These are phyloP conservation scores for Cercospora berteroae DNA, from an alignment of 2,329 filamentous ascomycete genomes.

Conservation along the genomic window DNA sequence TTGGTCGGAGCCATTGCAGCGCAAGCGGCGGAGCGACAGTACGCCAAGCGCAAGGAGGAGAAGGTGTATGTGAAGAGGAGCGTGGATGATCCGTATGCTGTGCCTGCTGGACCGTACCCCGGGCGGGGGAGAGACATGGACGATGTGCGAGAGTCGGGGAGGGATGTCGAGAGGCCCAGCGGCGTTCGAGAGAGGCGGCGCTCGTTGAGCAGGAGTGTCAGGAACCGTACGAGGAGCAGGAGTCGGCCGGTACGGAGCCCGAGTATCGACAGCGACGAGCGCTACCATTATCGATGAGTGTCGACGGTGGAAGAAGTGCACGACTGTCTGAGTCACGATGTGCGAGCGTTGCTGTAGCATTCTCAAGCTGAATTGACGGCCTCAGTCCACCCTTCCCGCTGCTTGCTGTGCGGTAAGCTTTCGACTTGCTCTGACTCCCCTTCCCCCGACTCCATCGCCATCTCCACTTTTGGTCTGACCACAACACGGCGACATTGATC, in stretches of 20 bases:
- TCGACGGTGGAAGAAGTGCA: not conserved
- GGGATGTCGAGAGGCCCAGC: constrained; percentile 9
- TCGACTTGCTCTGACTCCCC: not conserved
- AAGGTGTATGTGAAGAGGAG: constrained; percentile 20
- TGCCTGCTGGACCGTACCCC: constrained; percentile 18
- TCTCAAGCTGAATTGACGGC: not conserved
- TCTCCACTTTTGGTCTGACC: not conserved
- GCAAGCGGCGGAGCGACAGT: constrained; percentile 27
- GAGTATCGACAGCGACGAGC: constrained; percentile 18
- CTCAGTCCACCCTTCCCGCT: not conserved
- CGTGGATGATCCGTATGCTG: constrained; percentile 8
- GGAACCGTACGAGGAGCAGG: constrained; percentile 7
- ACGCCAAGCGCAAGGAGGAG: constrained; percentile 28
- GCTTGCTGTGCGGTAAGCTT: not conserved
- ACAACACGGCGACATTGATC: not conserved
- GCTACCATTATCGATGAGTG: constrained; percentile 12
- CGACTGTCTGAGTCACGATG: not conserved
- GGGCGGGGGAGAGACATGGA: constrained; percentile 18
- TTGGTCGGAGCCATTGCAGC: constrained; percentile 31
- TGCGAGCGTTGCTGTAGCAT: not conserved
- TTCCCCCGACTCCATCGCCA: not conserved
- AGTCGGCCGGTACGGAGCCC: constrained; percentile 15
- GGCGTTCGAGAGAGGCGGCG: constrained; percentile 16
- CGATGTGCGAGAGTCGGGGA: constrained; percentile 17
- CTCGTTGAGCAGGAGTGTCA: constrained; percentile 16